Conservation (phyloP, 371 early-diverging fungal genomes). For the Saksenaea oblongispora region DNA sequence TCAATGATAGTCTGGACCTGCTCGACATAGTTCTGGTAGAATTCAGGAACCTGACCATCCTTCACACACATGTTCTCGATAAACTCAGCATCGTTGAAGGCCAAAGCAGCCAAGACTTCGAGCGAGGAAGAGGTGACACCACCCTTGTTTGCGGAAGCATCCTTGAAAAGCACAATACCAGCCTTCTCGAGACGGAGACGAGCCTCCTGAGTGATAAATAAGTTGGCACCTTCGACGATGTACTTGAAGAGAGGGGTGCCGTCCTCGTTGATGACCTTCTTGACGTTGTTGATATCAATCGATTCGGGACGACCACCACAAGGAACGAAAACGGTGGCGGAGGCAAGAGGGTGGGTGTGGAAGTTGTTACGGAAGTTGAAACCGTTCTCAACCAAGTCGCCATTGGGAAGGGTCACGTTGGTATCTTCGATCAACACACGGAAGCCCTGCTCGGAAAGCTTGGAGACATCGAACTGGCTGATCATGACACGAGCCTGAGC, state of each 20-base stretch:
- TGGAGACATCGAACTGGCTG: constrained; percentile 80
- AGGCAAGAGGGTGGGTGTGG: constrained; percentile 84
- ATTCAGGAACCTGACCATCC: constrained; percentile 72
- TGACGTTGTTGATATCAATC: constrained; percentile 91
- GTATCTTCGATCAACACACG: constrained; percentile 92
- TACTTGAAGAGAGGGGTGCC: constrained; percentile 95
- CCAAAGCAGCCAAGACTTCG: constrained; percentile 93
- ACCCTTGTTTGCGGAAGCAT: constrained; percentile 98
- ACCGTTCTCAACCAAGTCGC: constrained; percentile 86
- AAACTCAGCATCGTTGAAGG: constrained; percentile 92
- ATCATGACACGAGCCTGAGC: constrained; percentile 88
- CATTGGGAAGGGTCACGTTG: constrained; percentile 85
- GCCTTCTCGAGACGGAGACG: constrained; percentile 94
- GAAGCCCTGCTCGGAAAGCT: constrained; percentile 85
- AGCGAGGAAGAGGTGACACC: constrained; percentile 97
- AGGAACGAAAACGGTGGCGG: constrained; percentile 93
- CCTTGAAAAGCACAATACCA: constrained; percentile 94
- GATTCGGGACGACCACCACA: constrained; percentile 98
- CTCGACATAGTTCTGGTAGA: constrained; percentile 91
- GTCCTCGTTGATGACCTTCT: constrained; percentile 64
- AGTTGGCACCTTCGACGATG: constrained; percentile 97
- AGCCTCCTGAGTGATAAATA: constrained; percentile 98
- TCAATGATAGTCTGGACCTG: constrained; percentile 93
- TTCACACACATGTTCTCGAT: constrained; percentile 90
- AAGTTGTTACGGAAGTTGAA: constrained; percentile 95